Percentiles rank a stretch among this genome's conserved stretches.
Evolutionary conservation across 768 basidiomycete species (phyloP).

Genomic region (Suillus alpinus): DNA sequence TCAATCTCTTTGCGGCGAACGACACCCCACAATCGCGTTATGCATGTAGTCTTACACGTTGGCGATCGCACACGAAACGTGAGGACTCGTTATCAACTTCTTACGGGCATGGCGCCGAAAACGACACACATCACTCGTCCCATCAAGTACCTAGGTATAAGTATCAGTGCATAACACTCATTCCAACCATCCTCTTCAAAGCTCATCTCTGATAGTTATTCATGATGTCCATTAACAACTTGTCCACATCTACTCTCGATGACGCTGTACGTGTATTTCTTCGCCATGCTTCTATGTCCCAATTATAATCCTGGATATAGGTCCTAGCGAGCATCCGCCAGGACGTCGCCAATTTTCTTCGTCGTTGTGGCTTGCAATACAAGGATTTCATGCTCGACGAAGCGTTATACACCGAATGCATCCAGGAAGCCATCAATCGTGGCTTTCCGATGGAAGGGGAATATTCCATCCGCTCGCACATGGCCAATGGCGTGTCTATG

Average conservation of each 20-base stretch:
- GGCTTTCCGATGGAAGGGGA: constrained; percentile 20
- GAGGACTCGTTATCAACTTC: too few species aligned
- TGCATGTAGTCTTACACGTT: too few species aligned
- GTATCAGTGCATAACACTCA: background rate
- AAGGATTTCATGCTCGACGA: background rate
- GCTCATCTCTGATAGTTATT: background rate
- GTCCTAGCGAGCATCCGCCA: background rate
- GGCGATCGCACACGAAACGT: too few species aligned
- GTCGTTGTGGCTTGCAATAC: background rate
- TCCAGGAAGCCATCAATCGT: constrained; percentile 13
- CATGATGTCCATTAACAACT: background rate
- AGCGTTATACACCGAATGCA: constrained; percentile 9
- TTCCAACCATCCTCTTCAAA: background rate
- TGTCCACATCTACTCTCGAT: background rate
- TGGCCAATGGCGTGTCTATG: constrained; percentile 23
- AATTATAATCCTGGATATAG: background rate
- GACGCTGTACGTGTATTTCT: background rate
- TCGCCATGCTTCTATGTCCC: too few species aligned
- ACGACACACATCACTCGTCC: background rate
- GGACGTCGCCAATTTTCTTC: background rate
- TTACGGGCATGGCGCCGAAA: too few species aligned
- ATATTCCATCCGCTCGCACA: constrained; percentile 17
- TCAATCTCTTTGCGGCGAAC: too few species aligned
- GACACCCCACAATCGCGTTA: too few species aligned
- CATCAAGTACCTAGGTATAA: background rate